Conservation (phyloP, 2,329 filamentous ascomycete species). For the Calonectria crousiana region DNA sequence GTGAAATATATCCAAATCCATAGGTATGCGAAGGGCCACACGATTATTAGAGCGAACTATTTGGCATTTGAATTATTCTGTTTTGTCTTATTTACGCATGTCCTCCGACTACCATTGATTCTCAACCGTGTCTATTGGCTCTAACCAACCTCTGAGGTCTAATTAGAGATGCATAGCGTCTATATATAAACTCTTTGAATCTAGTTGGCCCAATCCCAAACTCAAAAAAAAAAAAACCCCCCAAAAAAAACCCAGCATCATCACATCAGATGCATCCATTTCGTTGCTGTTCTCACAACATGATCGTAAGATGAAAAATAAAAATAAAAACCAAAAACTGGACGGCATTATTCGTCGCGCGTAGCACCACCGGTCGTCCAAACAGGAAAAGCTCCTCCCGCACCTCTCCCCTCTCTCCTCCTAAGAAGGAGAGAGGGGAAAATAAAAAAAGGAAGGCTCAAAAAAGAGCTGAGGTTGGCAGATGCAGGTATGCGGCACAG, state of each 20-base stretch:
- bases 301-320: constrained; percentile 11
- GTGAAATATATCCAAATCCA: neutral
- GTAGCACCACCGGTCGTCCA: neutral
- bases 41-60: neutral
- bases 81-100: neutral
- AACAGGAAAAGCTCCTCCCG: neutral
- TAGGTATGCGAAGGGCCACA: neutral
- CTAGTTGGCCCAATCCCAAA: constrained; percentile 12
- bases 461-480: neutral
- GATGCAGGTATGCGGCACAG: constrained; percentile 1
- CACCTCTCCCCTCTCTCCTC: too few species aligned
- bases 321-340: constrained; percentile 21
- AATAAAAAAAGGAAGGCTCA: neutral
- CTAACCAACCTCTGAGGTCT: neutral
- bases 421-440: neutral
- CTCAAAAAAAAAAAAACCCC: constrained; percentile 5
- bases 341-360: constrained; percentile 7
- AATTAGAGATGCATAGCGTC: neutral
- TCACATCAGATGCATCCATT: neutral
- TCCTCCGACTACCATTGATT: neutral
- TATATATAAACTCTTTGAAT: neutral
- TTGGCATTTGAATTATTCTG: neutral
- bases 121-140: neutral
- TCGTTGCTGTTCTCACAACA: constrained; percentile 17
- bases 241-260: constrained; percentile 18